phyloP scores from a whole-genome alignment of 2,329 filamentous ascomycete species.

The Pseudogymnoascus destructans region DNA sequence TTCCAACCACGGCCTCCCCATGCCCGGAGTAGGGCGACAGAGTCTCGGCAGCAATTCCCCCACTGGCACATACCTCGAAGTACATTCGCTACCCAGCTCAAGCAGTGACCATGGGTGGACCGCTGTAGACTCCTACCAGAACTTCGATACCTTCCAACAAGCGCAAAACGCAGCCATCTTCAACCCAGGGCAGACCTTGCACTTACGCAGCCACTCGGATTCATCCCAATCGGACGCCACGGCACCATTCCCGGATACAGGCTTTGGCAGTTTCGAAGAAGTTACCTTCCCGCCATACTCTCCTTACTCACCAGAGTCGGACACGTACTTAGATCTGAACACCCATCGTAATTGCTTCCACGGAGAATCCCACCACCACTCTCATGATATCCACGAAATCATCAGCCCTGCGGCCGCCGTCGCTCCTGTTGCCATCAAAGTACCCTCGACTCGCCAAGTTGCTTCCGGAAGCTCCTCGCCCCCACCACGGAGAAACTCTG shows the following conservation, averaged over 20 bases:
- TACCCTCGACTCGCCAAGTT: conserved; percentile 44
- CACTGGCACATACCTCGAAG: conserved; percentile 70
- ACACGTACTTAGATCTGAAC: conserved; percentile 51
- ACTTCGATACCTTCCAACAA: conserved; percentile 52
- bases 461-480: conserved; percentile 49
- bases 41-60: conserved; percentile 52
- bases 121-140: conserved; percentile 57
- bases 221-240: conserved; percentile 64
- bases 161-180: conserved; percentile 57
- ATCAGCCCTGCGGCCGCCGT: conserved; percentile 57
- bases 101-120: conserved; percentile 79
- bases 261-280: conserved; percentile 71
- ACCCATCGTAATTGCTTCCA: conserved; percentile 48
- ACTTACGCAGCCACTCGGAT: conserved; percentile 76
- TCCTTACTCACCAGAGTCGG: conserved; percentile 72
- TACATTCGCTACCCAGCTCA: conserved; percentile 69
- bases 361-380: conserved; percentile 38
- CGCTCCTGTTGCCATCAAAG: conserved; percentile 57
- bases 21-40: conserved; percentile 31
- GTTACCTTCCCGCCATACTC: conserved; percentile 52
- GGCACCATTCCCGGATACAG: conserved; percentile 41
- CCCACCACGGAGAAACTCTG: conserved; percentile 53
- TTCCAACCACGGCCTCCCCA: conserved; percentile 33
- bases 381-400: conserved; percentile 35
- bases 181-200: conserved; percentile 82